Base-by-base conservation (phyloP, 164 flowering plant species). In the Tetracentron sinense region DNA sequence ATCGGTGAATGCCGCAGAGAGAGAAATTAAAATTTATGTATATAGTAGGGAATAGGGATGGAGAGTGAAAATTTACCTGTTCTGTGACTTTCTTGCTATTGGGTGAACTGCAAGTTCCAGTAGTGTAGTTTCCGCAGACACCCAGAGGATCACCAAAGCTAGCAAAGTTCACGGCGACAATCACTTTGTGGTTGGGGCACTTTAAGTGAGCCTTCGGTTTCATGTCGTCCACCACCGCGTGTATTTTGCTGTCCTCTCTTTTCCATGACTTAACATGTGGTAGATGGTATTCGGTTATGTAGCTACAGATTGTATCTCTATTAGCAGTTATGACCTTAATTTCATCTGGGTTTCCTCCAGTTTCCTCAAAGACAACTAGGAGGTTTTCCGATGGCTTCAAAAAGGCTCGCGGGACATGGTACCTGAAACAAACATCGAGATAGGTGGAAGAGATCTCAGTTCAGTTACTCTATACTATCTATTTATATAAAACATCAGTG, bases 301-400 rank as follows among this genome's bases (percentile, higher is more conserved):
- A 64, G 63, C 91, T 85, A 60, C 98, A 90, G 42, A 93, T 77
- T 0, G 81, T 83, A 62, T 90, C 90, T 70, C 97, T 75, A 51
- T 81, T 72, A 0, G 79, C 97, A 0, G 60, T 63, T 1, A 65
- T 15, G 27, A 93, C 57, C 38, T 68, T 61, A 8, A 88, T 76
- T 8, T 63, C 51, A 4, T 75, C 66, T 6, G 87, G 85, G 63
- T 77, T 57, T 14, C 84, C 88, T 30, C 83, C 82, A 23, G 75
- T 72, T 67, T 94, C 99, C 63, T 94, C 99, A 15, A 91, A 68
- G 4, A 95, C n/a, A 4, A 92, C 94, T 48, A 95, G 52, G 0
- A 92, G 79, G 69, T 95, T 95, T n/a, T 73, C 72, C 2, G 58
- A 62, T 50, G 94, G 83, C 81, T 89, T 95, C 53, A 92, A 44